These are phyloP conservation scores for Calonectria naviculata DNA, from an alignment of 2,329 filamentous ascomycete species.

Conservation along the genomic window DNA sequence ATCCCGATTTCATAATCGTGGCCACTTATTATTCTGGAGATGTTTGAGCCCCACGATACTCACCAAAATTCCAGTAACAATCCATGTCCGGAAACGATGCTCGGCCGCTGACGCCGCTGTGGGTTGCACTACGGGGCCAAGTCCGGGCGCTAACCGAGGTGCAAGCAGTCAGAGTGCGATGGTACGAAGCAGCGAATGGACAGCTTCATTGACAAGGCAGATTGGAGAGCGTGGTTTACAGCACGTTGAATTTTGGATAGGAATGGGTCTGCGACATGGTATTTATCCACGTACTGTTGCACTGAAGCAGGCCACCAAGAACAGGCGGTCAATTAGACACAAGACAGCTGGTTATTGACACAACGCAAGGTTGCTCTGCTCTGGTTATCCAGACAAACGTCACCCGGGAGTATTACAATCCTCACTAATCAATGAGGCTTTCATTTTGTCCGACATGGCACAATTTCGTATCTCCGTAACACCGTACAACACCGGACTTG, in stretches of 20 bases:
- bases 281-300: background rate
- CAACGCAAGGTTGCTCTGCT: background rate
- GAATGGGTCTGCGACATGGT: background rate
- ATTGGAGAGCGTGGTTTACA: background rate
- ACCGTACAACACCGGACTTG: background rate
- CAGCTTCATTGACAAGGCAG: background rate
- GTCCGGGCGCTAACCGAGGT: conserved; percentile 7
- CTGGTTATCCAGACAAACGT: background rate
- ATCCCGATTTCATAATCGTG: background rate
- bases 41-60: background rate
- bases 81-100: background rate
- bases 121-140: conserved; percentile 11
- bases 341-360: too few relatives aligned
- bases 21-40: conserved; percentile 2
- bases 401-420: background rate
- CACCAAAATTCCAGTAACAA: background rate
- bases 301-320: background rate
- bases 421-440: background rate
- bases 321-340: background rate
- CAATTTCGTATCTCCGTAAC: background rate
- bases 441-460: background rate
- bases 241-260: background rate
- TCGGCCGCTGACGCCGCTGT: conserved; percentile 13
- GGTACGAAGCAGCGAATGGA: background rate
- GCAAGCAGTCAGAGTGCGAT: background rate